Base-by-base conservation (phyloP, 2,329 filamentous ascomycete genomes). In the Fusarium sp. region DNA sequence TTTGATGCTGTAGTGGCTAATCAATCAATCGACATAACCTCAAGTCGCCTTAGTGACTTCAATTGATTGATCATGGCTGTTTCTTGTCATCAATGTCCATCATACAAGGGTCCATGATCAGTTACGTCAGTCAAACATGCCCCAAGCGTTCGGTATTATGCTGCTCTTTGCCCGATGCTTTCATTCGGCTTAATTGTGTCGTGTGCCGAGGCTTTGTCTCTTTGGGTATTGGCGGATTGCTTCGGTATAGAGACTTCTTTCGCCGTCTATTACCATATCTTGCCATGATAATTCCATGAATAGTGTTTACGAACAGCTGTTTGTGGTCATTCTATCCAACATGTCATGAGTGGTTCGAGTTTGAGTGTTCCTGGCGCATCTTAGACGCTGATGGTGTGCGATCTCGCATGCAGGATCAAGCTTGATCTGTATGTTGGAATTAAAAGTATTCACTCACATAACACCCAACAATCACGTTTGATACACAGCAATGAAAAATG, bases 181-280 rank as follows among this genome's bases (percentile, higher is more conserved):
- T 57, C 7, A 52, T 55, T 75, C 73, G 73, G 73, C 72, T 71
- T 66, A 63, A 68, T 65, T 30, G 37, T 46, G 55, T 54, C 54
- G 37, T 40, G 62, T 57, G 61, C 73, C 73, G 69, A 65, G 60
- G 63, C 49, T 41, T 49, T 68, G 55, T 59, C 22, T 62, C 18
- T 48, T 67, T 58, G 73, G 42, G 25, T 75, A 73, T 41, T 30
- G 30, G 20, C 73, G 73, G 71, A 61, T 74, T 75, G 63, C 74
- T 75, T 74, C 73, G 73, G 73, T 59, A 65, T 47, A 72, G 47
- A 27, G n/a, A n/a, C 56, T 52, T 32, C 30, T 53, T 40, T 70
- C 27, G 7, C 46, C 32, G 45, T 30, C 22, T 13, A 29, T 44
- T 51, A 22, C 34, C 41, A 48, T 16, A 14, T 14, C n/a, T 25